phyloP scores from a whole-genome alignment of 176 grass and related monocot genomes.

The Stipa capillata region DNA sequence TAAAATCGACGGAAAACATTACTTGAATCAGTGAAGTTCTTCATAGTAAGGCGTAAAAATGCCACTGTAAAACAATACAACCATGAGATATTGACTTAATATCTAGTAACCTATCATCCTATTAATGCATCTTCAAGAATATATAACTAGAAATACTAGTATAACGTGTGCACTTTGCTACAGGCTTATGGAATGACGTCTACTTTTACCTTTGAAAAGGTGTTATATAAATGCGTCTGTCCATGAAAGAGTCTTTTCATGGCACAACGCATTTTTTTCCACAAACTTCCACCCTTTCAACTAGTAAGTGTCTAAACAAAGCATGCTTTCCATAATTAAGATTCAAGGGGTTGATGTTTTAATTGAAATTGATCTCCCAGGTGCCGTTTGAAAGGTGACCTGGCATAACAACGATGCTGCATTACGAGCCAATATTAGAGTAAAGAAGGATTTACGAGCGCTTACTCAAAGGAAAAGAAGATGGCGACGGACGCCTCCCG shows the following conservation, averaged over 20 bases:
- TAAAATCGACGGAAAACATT: not conserved
- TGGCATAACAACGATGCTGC: no score
- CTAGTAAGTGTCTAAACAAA: no score
- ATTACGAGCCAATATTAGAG: not conserved
- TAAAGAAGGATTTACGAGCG: not conserved
- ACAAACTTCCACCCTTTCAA: not conserved
- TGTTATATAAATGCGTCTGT: not conserved
- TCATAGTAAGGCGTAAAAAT: not conserved
- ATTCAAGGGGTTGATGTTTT: not conserved
- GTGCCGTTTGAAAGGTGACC: no score
- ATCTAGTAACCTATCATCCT: not conserved
- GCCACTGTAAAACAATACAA: not conserved
- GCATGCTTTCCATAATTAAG: not conserved
- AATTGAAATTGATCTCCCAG: not conserved
- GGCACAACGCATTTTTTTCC: not conserved
- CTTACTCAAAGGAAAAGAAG: slow-evolving; percentile 99
- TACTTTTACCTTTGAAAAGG: not conserved
- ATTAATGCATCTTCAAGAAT: not conserved
- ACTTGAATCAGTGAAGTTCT: not conserved
- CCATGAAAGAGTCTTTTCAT: not conserved
- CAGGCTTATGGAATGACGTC: not conserved
- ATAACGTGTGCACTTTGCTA: not conserved
- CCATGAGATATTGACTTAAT: not conserved
- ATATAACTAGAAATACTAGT: not conserved
- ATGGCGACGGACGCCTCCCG: slow-evolving; percentile 70